Base-by-base conservation (phyloP, 2,329 filamentous ascomycete genomes). In the Penicillium corylophilum region DNA sequence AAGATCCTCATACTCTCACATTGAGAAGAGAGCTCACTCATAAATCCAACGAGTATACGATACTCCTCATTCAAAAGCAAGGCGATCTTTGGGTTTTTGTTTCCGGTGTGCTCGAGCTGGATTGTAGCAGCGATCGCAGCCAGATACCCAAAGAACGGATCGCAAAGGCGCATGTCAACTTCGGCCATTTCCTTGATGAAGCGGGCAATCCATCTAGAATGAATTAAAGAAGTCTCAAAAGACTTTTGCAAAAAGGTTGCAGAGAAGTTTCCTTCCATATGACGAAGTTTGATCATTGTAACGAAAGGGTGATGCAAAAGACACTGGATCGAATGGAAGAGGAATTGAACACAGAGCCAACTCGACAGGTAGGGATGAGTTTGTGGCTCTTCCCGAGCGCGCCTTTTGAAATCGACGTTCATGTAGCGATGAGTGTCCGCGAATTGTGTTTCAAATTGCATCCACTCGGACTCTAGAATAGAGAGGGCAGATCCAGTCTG, bases 241-340 rank as follows among this genome's bases (percentile, higher is more conserved):
- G 63, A 66, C 43, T 65, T 66, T 46, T 66, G 64, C 20, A 66
- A 31, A 31, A 64, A 64, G 1, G 64, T 64, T 8, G 61, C 56
- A 0, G 63, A 61, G 1, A 66, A 41, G 22, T 65, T 64, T 2
- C 54, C 58, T 7, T 48, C 56, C 43, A 62, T 55, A 5, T 62
- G 54, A 7, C 63, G 61, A 12, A 65, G 57, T 40, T 66, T 66
- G 41, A 59, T 56, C 62, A 64, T 65, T 1, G 58, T 60, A 9
- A 65, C 57, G 24, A 66, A 66, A 1, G 64, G 64, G 38, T 65
- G 64, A 39, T 66, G 62, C 9, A 65, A 46, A 6, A 64, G 35
- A 31, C 57, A 57, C 20, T 62, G 62, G 15, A 63, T 53, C 2
- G 59, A 62, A 43, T 66, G 64, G 15, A 65, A 59, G 15, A 66